Percentiles rank a stretch among this genome's conserved stretches.
phyloP scores from a whole-genome alignment of 345 rosid genomes.

The Citrus glauca region DNA sequence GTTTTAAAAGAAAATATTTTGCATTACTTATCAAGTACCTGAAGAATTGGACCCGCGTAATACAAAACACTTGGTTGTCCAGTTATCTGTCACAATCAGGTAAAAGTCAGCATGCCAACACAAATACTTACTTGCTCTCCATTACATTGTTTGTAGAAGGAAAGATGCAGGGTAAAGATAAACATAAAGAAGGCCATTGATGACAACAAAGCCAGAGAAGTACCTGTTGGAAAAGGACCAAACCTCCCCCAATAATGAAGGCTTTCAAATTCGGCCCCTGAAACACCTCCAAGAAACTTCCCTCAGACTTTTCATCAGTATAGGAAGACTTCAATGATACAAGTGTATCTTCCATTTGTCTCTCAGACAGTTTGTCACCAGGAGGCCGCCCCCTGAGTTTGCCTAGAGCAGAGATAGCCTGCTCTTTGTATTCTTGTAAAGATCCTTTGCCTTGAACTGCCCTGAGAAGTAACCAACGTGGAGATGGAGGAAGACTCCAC shows the following conservation, averaged over 20 bases:
- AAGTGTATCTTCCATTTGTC: constrained; percentile 67
- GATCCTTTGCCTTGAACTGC: constrained; percentile 77
- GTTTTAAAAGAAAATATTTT: constrained; percentile 9
- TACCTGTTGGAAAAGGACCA: constrained; percentile 98
- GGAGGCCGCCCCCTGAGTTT: constrained; percentile 76
- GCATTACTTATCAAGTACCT: constrained; percentile 42
- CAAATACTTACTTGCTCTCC: not conserved
- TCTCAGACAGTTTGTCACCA: constrained; percentile 68
- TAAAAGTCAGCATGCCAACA: constrained; percentile 15
- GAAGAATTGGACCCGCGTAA: constrained; percentile 93
- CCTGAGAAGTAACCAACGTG: constrained; percentile 96
- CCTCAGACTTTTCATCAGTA: constrained; percentile 56
- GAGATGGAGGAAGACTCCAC: constrained; percentile 95
- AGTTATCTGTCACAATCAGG: constrained; percentile 63
- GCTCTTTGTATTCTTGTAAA: constrained; percentile 70
- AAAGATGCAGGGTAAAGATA: not conserved
- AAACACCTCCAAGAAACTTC: constrained; percentile 76
- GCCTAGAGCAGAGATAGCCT: constrained; percentile 70
- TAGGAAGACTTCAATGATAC: constrained; percentile 63
- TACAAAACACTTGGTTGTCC: constrained; percentile 98
- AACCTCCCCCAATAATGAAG: constrained; percentile 85
- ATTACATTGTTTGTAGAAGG: not conserved
- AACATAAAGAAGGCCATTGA: not conserved
- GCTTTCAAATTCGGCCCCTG: constrained; percentile 94
- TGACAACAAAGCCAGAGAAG: constrained; percentile 12